A percentile compares a stretch with the other conserved stretches of the same genome.
These are phyloP conservation scores for Pinus albicaulis DNA, from an alignment of 75 land plant genomes.

Conservation along the genomic window DNA sequence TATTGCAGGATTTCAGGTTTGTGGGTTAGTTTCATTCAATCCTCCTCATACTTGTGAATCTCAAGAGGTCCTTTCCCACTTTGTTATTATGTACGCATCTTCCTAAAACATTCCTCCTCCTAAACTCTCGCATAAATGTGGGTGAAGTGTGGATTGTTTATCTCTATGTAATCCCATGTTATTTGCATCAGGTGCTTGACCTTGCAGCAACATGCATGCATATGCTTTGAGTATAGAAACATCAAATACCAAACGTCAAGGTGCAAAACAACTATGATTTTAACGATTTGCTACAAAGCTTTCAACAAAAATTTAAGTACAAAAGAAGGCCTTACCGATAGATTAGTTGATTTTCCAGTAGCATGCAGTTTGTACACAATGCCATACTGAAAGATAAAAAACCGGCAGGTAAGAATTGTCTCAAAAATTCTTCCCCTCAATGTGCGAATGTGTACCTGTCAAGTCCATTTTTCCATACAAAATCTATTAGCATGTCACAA, in stretches of 20 bases:
- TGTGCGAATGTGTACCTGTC: conserved; percentile 73
- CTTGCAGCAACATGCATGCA: neutral
- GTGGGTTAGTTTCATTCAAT: too few species aligned
- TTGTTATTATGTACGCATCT: too few species aligned
- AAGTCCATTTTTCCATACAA: neutral
- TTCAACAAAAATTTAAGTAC: neutral
- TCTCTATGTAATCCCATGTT: neutral
- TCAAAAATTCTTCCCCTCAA: conserved; percentile 67
- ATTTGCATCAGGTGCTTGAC: neutral
- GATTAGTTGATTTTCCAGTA: conserved; percentile 27
- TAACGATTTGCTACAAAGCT: neutral
- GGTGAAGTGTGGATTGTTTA: neutral
- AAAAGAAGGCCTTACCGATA: conserved; percentile 27
- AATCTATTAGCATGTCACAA: neutral
- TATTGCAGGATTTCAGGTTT: too few species aligned
- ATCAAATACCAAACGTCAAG: neutral
- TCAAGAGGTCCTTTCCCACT: too few species aligned
- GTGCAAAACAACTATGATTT: neutral
- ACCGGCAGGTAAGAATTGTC: conserved; percentile 77
- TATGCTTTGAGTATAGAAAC: neutral
- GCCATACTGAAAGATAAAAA: conserved; percentile 96
- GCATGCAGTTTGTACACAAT: conserved; percentile 76
- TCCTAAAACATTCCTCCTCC: too few species aligned
- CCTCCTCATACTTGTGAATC: too few species aligned
- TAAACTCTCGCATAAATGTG: too few species aligned